Conservation (phyloP, 305 asterid species). For the Solanum hybrid region DNA sequence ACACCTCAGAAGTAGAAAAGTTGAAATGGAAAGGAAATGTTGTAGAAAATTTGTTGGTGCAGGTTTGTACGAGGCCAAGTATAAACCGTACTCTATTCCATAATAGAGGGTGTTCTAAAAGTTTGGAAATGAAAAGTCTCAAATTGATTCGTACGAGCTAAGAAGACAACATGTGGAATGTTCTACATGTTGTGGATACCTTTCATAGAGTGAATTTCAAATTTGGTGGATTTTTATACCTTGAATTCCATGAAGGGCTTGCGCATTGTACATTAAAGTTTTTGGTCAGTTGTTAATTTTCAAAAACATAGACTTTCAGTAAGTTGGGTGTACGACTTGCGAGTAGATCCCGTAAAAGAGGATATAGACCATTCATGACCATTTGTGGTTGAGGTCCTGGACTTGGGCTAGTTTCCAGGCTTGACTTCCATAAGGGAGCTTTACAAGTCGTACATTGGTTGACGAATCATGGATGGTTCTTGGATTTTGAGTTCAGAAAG, state of each 20-base stretch:
- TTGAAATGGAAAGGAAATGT: neutral
- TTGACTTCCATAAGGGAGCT: neutral
- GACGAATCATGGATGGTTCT: neutral
- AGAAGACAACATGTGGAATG: neutral
- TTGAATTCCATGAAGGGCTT: neutral
- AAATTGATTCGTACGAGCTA: neutral
- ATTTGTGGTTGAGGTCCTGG: neutral
- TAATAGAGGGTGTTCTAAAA: neutral
- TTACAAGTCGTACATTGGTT: neutral
- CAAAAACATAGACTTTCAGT: neutral
- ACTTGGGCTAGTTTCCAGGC: neutral
- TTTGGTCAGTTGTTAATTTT: neutral
- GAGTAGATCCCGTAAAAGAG: neutral
- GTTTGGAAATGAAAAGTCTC: neutral
- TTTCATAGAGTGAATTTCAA: neutral
- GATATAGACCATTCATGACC: neutral
- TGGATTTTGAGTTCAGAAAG: neutral
- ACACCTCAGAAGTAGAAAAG: neutral
- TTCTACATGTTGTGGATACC: neutral
- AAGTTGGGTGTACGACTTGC: neutral
- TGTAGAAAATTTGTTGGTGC: neutral
- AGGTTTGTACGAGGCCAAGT: neutral
- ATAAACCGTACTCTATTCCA: neutral
- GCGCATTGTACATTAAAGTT: neutral
- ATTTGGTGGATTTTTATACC: neutral